phyloP scores from a whole-genome alignment of 805 yeast species.

The Myxozyma kluyveri region DNA sequence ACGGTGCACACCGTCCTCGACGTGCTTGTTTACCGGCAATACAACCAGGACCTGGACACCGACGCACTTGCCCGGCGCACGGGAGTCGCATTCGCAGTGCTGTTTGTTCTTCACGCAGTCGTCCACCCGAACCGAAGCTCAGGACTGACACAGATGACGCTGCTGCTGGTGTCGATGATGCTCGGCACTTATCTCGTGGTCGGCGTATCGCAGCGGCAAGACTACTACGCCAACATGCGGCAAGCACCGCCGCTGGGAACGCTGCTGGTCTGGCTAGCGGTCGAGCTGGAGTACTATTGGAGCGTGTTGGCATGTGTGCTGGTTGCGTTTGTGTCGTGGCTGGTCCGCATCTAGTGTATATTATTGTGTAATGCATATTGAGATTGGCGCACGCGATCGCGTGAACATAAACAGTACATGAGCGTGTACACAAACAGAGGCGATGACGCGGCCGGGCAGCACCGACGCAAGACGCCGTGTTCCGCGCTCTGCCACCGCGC shows the following conservation, averaged over 20 bases:
- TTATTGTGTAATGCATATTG: too few species aligned
- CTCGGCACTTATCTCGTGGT: constrained; percentile 39
- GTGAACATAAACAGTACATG: too few species aligned
- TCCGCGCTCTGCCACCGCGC: too few species aligned
- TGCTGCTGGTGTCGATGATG: constrained; percentile 31
- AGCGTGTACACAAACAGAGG: too few species aligned
- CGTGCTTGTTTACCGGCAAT: constrained; percentile 40
- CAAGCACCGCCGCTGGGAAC: constrained; percentile 45
- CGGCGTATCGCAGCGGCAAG: constrained; percentile 37
- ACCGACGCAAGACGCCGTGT: too few species aligned
- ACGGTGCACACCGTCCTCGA: constrained; percentile 39
- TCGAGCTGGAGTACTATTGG: constrained; percentile 42
- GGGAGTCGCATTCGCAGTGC: constrained; percentile 36
- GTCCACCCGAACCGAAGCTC: constrained; percentile 33
- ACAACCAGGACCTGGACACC: constrained; percentile 34
- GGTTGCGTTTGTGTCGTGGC: constrained; percentile 19
- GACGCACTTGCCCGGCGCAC: constrained; percentile 24
- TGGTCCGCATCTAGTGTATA: constrained; percentile 1
- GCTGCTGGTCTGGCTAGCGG: constrained; percentile 42
- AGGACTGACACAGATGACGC: constrained; percentile 28
- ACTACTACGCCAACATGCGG: constrained; percentile 42
- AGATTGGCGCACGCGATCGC: too few species aligned
- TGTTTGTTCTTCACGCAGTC: constrained; percentile 33
- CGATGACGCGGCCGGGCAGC: too few species aligned
- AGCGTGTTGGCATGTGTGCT: constrained; percentile 14